Conservation (phyloP, 768 basidiomycete species). For the Psilocybe tampanensis region DNA sequence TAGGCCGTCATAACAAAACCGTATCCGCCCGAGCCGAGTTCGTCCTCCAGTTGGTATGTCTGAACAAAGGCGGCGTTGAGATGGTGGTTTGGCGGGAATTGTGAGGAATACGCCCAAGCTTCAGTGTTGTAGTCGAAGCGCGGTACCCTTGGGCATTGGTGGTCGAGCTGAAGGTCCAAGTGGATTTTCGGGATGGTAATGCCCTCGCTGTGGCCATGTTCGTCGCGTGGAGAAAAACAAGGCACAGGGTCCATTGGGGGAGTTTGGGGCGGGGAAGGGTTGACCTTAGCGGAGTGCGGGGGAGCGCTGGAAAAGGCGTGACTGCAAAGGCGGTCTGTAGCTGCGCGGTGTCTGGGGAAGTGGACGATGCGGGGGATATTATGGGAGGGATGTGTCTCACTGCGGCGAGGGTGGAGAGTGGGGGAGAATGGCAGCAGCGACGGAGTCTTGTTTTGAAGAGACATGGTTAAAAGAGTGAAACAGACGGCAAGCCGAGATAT, state of each 20-base stretch:
- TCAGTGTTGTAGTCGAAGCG: constrained; percentile 29
- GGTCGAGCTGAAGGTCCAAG: constrained; percentile 13
- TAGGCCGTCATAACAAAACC: constrained; percentile 92
- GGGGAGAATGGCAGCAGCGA: neutral
- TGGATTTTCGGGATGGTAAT: constrained; percentile 6
- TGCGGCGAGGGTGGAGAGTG: neutral
- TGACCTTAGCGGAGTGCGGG: neutral
- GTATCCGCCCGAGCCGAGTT: constrained; percentile 90
- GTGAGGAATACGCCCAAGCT: constrained; percentile 36
- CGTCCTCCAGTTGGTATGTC: constrained; percentile 65
- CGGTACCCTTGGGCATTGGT: neutral
- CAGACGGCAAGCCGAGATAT: constrained; percentile 1
- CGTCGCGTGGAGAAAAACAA: neutral
- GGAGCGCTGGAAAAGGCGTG: neutral
- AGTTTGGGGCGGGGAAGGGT: neutral
- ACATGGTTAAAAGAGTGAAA: constrained; percentile 6
- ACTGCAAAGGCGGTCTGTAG: constrained; percentile 3
- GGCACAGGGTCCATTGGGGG: constrained; percentile 3
- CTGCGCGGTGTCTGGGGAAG: constrained; percentile 1
- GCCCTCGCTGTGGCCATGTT: neutral
- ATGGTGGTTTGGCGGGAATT: constrained; percentile 62
- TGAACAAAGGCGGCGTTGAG: constrained; percentile 63
- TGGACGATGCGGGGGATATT: neutral
- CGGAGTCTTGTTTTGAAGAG: neutral
- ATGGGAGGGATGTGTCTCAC: neutral